Conservation (phyloP, 345 rosid genomes). For the thale cress (Arabidopsis thaliana) region DNA sequence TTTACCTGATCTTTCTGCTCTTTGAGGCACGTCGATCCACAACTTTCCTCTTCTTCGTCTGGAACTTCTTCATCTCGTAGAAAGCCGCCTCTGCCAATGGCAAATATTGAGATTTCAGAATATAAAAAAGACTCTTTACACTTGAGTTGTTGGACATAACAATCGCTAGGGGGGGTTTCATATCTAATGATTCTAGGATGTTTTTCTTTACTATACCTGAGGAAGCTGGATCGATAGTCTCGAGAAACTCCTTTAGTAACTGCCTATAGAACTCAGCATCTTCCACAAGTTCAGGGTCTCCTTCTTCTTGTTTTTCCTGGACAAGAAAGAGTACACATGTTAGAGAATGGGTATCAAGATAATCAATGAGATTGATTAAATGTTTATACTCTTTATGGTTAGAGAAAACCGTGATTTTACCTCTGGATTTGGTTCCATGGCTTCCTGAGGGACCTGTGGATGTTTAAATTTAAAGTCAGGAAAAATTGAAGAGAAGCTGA, state of each 20-base stretch:
- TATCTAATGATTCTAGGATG: neutral
- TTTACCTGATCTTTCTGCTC: constrained; percentile 83
- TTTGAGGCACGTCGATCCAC: constrained; percentile 93
- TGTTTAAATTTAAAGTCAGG: constrained; percentile 31
- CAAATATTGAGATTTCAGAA: constrained; percentile 21
- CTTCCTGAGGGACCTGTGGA: constrained; percentile 48
- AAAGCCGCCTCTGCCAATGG: constrained; percentile 65
- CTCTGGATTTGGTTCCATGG: constrained; percentile 50
- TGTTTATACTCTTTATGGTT: no score
- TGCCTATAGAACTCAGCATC: constrained; percentile 93
- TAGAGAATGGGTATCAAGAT: neutral
- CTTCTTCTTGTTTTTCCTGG: constrained; percentile 64
- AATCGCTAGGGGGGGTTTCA: neutral
- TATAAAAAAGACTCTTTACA: neutral
- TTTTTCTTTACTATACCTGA: constrained; percentile 50
- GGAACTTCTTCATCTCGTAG: constrained; percentile 71
- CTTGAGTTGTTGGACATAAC: neutral
- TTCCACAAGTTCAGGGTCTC: constrained; percentile 88
- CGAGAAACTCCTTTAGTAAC: constrained; percentile 81
- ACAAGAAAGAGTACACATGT: constrained; percentile 1
- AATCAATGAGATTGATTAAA: neutral
- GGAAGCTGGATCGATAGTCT: constrained; percentile 71
- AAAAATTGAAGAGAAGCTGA: constrained; percentile 19
- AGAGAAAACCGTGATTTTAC: constrained; percentile 40
- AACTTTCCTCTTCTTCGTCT: constrained; percentile 80